Conservation (phyloP, 306 rosid species). For the Vigna hirtella region DNA sequence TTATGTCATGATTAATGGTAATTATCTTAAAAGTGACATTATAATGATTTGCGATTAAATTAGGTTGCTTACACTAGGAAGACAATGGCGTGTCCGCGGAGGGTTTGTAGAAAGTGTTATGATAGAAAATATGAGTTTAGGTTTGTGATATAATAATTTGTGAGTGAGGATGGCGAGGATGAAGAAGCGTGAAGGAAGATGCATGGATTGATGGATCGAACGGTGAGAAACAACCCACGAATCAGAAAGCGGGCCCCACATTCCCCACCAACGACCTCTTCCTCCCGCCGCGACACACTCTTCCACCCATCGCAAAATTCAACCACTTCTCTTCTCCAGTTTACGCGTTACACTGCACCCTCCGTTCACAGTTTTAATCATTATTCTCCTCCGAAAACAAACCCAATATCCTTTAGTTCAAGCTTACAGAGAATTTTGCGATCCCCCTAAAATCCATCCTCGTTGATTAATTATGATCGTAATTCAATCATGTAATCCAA, state of each 20-base stretch:
- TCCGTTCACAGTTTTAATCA: neutral
- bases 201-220: slow-evolving; percentile 24
- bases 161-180: neutral
- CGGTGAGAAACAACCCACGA: neutral
- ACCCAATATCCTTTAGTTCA: neutral
- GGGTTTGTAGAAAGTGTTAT: neutral
- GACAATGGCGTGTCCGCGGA: neutral
- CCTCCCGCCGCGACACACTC: neutral
- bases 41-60: too few species aligned
- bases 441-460: neutral
- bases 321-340: neutral
- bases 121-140: neutral
- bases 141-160: neutral
- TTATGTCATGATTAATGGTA: too few species aligned
- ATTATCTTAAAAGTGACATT: too few species aligned
- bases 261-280: neutral
- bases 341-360: neutral
- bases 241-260: slow-evolving; percentile 11
- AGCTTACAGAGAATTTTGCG: neutral
- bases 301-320: neutral
- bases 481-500: neutral
- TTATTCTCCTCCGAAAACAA: neutral
- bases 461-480: neutral
- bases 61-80: too few species aligned
- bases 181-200: slow-evolving; percentile 43